These are phyloP conservation scores for Eremochloa ophiuroides DNA, from an alignment of 176 grass and related monocot genomes.

Conservation along the genomic window DNA sequence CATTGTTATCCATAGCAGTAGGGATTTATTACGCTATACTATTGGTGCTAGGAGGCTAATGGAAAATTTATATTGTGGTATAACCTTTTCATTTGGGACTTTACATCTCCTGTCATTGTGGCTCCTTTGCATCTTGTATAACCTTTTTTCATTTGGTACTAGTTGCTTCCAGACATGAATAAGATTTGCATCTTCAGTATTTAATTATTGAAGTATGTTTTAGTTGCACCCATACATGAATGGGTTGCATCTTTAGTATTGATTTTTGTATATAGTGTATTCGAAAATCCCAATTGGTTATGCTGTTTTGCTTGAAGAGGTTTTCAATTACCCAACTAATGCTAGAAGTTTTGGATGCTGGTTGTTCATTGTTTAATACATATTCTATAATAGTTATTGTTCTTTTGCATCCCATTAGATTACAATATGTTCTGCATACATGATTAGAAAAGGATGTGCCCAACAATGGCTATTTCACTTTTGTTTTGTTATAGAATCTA, in stretches of 20 bases:
- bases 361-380: background rate
- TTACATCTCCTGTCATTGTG: background rate
- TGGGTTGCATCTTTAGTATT: background rate
- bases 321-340: conserved; percentile 3
- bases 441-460: background rate
- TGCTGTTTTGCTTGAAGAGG: background rate
- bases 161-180: background rate
- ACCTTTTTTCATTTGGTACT: background rate
- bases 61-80: conserved; percentile 1
- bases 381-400: background rate
- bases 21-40: background rate
- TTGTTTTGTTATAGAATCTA: background rate
- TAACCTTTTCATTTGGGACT: background rate
- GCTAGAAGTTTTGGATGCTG: background rate
- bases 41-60: background rate
- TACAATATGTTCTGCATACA: background rate
- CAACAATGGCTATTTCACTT: background rate
- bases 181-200: background rate
- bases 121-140: background rate
- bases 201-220: background rate
- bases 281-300: background rate
- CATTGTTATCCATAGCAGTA: background rate
- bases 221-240: background rate
- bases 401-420: background rate
- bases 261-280: background rate